Percentiles rank a stretch among this genome's conserved stretches.
Evolutionary conservation across 352 stramenopile species (phyloP).

Genomic region (Pythium pyrilobum): DNA sequence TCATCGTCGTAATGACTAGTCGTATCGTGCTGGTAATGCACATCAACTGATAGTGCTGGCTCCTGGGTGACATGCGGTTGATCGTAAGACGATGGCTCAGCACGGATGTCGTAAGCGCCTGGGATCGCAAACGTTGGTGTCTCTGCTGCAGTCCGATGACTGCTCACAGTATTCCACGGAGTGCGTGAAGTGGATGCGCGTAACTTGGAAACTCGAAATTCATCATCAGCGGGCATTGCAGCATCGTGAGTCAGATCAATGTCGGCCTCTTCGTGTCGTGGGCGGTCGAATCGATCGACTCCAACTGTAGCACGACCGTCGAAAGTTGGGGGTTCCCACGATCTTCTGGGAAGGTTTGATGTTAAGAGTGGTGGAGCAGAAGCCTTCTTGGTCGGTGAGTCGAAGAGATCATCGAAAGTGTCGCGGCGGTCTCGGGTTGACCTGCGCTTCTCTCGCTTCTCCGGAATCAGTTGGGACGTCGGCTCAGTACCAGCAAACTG

Average conservation of each 20-base stretch:
- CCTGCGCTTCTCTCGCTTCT: neutral
- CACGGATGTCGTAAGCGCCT: neutral
- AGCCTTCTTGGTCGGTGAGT: constrained; percentile 35
- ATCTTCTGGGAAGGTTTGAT: neutral
- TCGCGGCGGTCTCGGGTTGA: constrained; percentile 33
- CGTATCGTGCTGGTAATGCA: neutral
- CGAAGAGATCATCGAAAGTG: constrained; percentile 76
- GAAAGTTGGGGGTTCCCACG: neutral
- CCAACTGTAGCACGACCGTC: constrained; percentile 19
- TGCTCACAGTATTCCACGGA: constrained; percentile 12
- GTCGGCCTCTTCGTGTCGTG: constrained; percentile 27
- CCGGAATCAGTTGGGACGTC: neutral
- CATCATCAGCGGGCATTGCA: neutral
- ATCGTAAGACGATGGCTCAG: neutral
- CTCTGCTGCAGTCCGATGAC: neutral
- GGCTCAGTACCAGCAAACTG: neutral
- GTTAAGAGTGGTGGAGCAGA: neutral
- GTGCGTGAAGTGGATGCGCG: neutral
- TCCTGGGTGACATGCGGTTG: neutral
- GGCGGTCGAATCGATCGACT: constrained; percentile 53
- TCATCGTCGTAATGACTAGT: neutral
- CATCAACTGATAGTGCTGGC: no score
- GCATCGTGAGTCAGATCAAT: constrained; percentile 6
- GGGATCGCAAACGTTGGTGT: neutral
- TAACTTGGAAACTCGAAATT: neutral